Evolutionary conservation across 1,139 yeast species (phyloP), one percentile per base, ranked within the genome.

Genomic region (Candida glucosophila): DNA sequence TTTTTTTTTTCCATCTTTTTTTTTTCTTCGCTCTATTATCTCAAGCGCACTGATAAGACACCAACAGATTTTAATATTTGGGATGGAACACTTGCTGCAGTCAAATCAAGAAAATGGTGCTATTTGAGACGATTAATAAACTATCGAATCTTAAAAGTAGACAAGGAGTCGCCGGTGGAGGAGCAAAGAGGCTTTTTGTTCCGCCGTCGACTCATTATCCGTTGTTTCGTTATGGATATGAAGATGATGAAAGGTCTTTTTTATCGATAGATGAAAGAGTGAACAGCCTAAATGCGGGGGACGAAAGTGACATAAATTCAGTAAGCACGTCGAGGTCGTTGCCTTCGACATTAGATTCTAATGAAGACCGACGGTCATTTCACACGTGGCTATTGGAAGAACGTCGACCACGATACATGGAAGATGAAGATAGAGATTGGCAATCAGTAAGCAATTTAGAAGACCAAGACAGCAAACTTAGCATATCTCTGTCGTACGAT

Each of bases 171-270:
- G 56, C 63, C 5, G 29, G 27, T 11, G 61, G 61, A 16, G 44
- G 68, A 27, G 47, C 69, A 29, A 47, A 70, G 31, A 47, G 66
- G 25, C 41, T 65, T 14, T 78, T 73, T 45, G 67, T 78, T n/a
- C 83, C 85, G 1, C 85, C 86, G 0, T 72, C 81, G 22, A 77
- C 82, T 1, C 68, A 73, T 37, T 68, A 71, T 27, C 86, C 86
- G 1, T 51, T 78, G 28, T 78, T 78, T 37, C 58, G 65, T 22
- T 77, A 77, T 43, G 79, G 76, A 20, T 67, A 58, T 14, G 74
- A 69, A 10, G 72, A 62, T 23, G 86, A 76, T 39, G 80, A 75
- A 40, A 51, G 86, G 31, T 77, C 85, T 14, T 79, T 77, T 41
- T 52, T 77, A 13, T 60, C 67, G 6, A 43, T 54, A 21, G 56